phyloP scores from a whole-genome alignment of 2,329 filamentous ascomycete genomes.

The Fusarium drepaniforme region DNA sequence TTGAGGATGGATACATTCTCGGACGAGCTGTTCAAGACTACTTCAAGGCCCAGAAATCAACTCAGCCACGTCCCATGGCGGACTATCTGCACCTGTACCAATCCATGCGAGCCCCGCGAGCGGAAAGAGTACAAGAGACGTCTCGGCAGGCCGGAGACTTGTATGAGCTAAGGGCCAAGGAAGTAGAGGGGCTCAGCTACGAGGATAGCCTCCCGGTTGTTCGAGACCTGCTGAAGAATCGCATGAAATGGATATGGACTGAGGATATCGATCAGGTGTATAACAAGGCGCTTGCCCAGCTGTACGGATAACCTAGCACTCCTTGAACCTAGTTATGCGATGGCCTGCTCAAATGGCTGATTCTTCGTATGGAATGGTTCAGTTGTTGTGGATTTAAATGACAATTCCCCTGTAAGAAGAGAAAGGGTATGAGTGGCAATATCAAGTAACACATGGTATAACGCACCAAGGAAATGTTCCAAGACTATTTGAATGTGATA shows the following conservation, averaged over 20 bases:
- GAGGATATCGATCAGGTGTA: not conserved
- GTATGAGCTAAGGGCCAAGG: not conserved
- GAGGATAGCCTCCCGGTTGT: not conserved
- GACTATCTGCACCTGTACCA: conserved; percentile 1
- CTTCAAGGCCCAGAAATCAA: not conserved
- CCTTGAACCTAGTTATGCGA: not conserved
- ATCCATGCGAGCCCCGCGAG: not conserved
- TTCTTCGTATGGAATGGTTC: not conserved
- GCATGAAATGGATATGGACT: not conserved
- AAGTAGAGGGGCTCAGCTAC: not conserved
- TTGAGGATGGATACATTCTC: conserved; percentile 1
- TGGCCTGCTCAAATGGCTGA: not conserved
- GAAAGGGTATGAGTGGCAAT: not conserved
- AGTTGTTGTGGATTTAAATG: not conserved
- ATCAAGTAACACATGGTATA: not conserved
- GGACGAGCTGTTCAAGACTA: conserved; percentile 3
- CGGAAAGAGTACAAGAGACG: not conserved
- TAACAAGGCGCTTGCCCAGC: not conserved
- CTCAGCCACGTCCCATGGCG: not conserved
- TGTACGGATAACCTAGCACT: not conserved
- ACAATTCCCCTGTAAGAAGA: not conserved
- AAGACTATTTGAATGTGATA: not conserved
- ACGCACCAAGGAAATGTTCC: not conserved
- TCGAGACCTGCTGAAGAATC: not conserved
- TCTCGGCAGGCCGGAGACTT: not conserved